A percentile compares a stretch with the other conserved stretches of the same genome.
Conservation (phyloP, 179 eudicot species). For the Silene vulgaris region DNA sequence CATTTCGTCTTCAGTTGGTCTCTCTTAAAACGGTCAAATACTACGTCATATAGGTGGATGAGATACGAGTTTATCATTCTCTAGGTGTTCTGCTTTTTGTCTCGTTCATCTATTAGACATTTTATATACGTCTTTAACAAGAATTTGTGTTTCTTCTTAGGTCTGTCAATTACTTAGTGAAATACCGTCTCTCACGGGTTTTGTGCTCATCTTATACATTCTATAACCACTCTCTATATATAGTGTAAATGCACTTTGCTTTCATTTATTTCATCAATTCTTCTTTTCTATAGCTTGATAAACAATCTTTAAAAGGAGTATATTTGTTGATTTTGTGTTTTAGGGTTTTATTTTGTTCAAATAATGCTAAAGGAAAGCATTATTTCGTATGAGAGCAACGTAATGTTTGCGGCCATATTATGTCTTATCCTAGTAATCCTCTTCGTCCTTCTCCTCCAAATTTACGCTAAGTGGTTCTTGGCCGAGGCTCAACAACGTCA, state of each 20-base stretch:
- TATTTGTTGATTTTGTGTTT: neutral
- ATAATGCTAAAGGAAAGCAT: slow-evolving; percentile 26
- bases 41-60: too few species aligned
- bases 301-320: neutral
- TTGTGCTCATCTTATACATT: neutral
- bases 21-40: too few species aligned
- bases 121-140: too few species aligned
- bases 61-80: too few species aligned
- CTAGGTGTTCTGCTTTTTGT: too few species aligned
- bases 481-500: slow-evolving; percentile 33
- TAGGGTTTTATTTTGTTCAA: neutral
- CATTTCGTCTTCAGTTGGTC: too few species aligned
- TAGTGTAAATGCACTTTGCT: neutral
- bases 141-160: too few species aligned
- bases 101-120: too few species aligned
- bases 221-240: neutral
- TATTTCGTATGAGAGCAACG: slow-evolving; percentile 38
- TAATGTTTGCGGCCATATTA: slow-evolving; percentile 50
- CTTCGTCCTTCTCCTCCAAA: slow-evolving; percentile 52
- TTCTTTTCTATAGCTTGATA: neutral
- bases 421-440: slow-evolving; percentile 50
- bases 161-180: too few species aligned
- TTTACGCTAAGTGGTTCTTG: slow-evolving; percentile 58
- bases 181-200: too few species aligned
- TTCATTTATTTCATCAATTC: too few species aligned